Conservation (phyloP, 345 rosid species). For the rapeseed (Brassica napus) region DNA sequence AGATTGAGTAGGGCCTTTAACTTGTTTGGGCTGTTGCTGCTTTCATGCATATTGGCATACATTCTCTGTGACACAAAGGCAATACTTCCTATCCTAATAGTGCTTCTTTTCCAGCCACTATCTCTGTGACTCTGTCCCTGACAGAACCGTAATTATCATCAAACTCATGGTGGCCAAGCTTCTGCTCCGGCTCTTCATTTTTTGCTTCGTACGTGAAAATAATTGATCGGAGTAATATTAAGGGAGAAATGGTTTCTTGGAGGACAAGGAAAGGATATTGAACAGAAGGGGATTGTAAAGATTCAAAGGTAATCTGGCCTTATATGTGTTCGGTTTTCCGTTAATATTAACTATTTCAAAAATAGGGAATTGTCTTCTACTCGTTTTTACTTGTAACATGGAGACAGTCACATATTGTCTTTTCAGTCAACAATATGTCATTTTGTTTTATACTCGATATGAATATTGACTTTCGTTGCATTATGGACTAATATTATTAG, state of each 20-base stretch:
- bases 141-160: slow-evolving; percentile 30
- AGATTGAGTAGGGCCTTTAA: too few species aligned
- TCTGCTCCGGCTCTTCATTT: slow-evolving; percentile 18
- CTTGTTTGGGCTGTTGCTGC: too few species aligned
- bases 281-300: slow-evolving; percentile 22
- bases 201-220: neutral
- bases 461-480: neutral
- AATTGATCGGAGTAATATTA: neutral
- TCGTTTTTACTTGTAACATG: neutral
- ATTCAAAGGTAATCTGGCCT: slow-evolving; percentile 24
- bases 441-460: neutral
- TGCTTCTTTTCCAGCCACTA: slow-evolving; percentile 37
- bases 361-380: neutral
- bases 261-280: neutral
- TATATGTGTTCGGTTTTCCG: slow-evolving; percentile 2
- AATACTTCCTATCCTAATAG: slow-evolving; percentile 38
- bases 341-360: neutral
- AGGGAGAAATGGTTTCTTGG: slow-evolving; percentile 12
- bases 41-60: slow-evolving; percentile 33
- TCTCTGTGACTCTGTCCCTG: neutral
- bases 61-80: slow-evolving; percentile 34
- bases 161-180: slow-evolving; percentile 17
- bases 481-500: neutral
- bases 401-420: neutral
- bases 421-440: neutral